A percentile compares a stretch with the other conserved stretches of the same genome.
Conservation (phyloP, 805 yeast genomes). For the Clavispora santaluciae region DNA sequence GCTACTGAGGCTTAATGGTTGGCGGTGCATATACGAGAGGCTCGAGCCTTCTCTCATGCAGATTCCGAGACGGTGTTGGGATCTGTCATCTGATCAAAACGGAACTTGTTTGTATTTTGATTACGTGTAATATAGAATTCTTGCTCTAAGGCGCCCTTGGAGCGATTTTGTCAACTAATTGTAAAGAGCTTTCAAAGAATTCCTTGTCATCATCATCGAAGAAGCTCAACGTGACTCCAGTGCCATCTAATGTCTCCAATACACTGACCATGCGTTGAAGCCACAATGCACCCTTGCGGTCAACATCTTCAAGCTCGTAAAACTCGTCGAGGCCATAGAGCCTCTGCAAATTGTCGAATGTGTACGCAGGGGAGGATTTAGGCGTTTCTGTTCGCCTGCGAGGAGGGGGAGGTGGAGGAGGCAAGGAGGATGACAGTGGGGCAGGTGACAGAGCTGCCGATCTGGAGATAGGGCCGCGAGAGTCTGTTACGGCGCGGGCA, state of each 20-base stretch:
- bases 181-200: constrained; percentile 23
- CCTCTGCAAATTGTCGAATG: constrained; percentile 21
- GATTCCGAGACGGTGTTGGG: not conserved
- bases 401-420: constrained; percentile 28
- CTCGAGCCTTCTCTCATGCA: constrained; percentile 1
- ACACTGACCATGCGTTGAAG: constrained; percentile 28
- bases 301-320: constrained; percentile 32
- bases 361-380: constrained; percentile 11
- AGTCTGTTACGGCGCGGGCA: not conserved
- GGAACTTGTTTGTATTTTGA: not conserved
- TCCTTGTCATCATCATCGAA: constrained; percentile 34
- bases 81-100: not conserved
- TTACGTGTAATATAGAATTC: constrained; percentile 6
- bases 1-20: not conserved
- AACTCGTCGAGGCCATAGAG: constrained; percentile 18
- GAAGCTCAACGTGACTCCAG: constrained; percentile 25
- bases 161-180: not conserved
- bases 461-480: not conserved
- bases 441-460: not conserved
- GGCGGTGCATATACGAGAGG: not conserved
- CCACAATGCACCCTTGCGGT: constrained; percentile 36
- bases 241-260: constrained; percentile 24
- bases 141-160: constrained; percentile 1
- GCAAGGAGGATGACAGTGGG: not conserved
- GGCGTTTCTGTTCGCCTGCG: constrained; percentile 17